A percentile compares a stretch with the other conserved stretches of the same genome.
phyloP scores from a whole-genome alignment of 495 filamentous ascomycete genomes.

The Schizothecium vesticola region DNA sequence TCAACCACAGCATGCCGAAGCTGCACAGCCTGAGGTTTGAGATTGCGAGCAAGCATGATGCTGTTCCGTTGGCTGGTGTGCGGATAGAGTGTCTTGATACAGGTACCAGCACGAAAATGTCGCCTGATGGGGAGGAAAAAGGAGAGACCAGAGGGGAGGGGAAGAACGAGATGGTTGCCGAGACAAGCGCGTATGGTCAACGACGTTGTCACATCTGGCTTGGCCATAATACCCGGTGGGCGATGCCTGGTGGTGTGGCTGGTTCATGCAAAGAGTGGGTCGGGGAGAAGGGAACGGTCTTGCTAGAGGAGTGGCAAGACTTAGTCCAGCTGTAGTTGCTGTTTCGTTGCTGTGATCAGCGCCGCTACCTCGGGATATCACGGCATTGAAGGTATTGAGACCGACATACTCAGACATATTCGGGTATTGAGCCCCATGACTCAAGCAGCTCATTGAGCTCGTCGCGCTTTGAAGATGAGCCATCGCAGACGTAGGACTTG shows the following conservation, averaged over 20 bases:
- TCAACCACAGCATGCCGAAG: background rate
- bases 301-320: slow-evolving; percentile 1
- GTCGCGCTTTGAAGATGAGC: no score
- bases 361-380: no score
- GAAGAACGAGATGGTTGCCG: background rate
- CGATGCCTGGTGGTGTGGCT: background rate
- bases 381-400: no score
- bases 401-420: no score
- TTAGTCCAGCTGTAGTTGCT: background rate
- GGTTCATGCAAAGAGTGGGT: background rate
- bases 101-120: background rate
- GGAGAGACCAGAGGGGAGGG: background rate
- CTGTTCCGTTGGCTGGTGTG: background rate
- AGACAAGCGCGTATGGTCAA: background rate
- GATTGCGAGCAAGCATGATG: background rate
- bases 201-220: background rate
- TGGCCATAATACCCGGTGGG: background rate
- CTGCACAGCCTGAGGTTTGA: background rate
- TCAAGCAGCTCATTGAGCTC: no score
- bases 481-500: no score
- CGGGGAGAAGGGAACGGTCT: background rate
- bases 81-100: background rate
- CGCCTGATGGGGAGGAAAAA: background rate
- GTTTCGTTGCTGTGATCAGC: no score
- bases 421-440: no score